These are phyloP conservation scores for Sporobolomyces roseus DNA, from an alignment of 768 basidiomycete genomes.

Conservation along the genomic window DNA sequence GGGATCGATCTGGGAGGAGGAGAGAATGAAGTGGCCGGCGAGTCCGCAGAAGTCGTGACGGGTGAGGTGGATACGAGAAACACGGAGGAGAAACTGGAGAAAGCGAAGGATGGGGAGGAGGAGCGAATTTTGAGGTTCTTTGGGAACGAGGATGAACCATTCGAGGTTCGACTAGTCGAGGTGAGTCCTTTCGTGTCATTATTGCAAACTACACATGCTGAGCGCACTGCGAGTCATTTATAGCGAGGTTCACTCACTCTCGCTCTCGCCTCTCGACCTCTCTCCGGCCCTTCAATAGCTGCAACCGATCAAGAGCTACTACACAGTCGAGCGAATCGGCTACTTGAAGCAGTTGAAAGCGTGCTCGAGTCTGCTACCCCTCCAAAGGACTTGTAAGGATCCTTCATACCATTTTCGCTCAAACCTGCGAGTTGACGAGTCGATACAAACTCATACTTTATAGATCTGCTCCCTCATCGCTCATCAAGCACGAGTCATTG, in stretches of 20 bases:
- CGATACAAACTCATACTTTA: background rate
- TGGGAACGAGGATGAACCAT: background rate
- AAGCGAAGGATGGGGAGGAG: background rate
- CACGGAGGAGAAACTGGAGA: too few species aligned
- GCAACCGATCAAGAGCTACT: constrained; percentile 1
- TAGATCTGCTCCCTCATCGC: background rate
- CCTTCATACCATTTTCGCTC: background rate
- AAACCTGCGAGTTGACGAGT: background rate
- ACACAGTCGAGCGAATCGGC: background rate
- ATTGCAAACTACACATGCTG: background rate
- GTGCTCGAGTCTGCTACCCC: background rate
- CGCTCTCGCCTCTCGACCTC: background rate
- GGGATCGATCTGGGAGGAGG: background rate
- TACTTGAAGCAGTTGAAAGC: constrained; percentile 9
- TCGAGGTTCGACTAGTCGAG: constrained; percentile 12
- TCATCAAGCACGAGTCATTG: background rate
- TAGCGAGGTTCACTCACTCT: constrained; percentile 1
- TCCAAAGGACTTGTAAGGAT: background rate
- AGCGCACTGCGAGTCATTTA: background rate
- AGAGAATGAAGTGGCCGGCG: background rate
- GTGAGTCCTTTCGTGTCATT: background rate
- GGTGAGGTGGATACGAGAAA: background rate
- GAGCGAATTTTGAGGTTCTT: background rate
- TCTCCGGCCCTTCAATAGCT: background rate
- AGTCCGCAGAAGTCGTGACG: background rate